Evolutionary conservation across 2,329 filamentous ascomycete species (phyloP), one percentile per base, ranked within the genome.

Genomic region (Phyllachora maydis): DNA sequence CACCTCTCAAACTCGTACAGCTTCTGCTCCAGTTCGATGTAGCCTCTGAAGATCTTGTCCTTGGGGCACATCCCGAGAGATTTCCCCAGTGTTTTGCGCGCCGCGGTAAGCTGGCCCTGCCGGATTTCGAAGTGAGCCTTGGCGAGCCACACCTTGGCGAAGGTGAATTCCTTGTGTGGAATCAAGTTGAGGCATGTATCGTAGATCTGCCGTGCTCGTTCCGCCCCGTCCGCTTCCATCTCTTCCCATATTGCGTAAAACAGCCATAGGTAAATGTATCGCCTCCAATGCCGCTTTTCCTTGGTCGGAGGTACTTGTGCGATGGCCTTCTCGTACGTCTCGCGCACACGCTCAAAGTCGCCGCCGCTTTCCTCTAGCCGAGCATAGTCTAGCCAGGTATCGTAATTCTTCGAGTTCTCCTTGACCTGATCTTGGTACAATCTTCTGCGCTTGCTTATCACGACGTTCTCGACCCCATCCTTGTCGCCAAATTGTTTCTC

Each of bases 161-260:
- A 98, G 0, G 88, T 95, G 49, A 95, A 98, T 40, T 79, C 79
- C 45, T 90, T 90, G 54, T 98, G 88, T 0, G 88, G 88, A 35
- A 98, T 73, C 21, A 95, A 53, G 30, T 74, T 73, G 22, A 95
- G 50, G 37, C 81, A 91, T 34, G 88, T 78, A 35, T 73, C 69
- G 52, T 95, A 98, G 30, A 98, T 81, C 42, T 93, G 79, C 11
- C 76, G 65, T 11, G 85, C 78, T 21, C 88, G 66, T 14, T 75
- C 66, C 13, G 66, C 41, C 38, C 95, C 81, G 35, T 74, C 72
- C 17, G 72, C 74, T 32, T 85, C 74, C 46, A 78, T 70, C 47
- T 98, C 88, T 45, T 95, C 88, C 67, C 77, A 95, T 11, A 93
- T 54, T 7, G 88, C 88, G 47, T 95, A 98, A 50, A 95, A 93